Base-by-base conservation (phyloP, 331 rosid genomes). In the Saraca asoca region DNA sequence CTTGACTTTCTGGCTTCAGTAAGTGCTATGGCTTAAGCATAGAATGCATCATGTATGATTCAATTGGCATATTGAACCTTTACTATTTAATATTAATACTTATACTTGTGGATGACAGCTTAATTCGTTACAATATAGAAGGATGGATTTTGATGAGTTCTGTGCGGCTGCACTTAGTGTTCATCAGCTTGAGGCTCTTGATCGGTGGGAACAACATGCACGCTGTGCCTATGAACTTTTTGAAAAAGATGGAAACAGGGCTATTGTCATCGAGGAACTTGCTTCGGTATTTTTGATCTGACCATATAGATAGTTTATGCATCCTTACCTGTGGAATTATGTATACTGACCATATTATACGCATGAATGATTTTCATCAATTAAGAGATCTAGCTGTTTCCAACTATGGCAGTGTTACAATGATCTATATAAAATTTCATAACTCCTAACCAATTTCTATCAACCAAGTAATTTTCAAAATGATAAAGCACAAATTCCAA, bases 101-200 rank as follows among this genome's bases (percentile, higher is more conserved):
- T 18, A 58, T 61, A 52, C 43, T 71, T 37, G 62, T 70, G 70
- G 62, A 55, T 83, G 76, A 70, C 88, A 93, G 98, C 85, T 90
- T 68, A 90, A 81, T 71, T 90, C 98, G 39, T 80, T 93, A 79
- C 97, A 90, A 66, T 86, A 76, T 64, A 81, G 96, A 76, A 78
- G 95, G 78, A 93, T 93, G 96, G 96, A 90, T 72, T 93, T 90
- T 71, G 97, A 87, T 18, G 98, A 93, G 82, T 93, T 87, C 74
- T 84, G 95, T 73, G 85, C 97, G 45, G 97, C 98, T 65, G 70
- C 97, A 45, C 72, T 90, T 10, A 90, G 95, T 66, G 91, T 93
- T 51, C 88, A 93, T 85, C 97, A 93, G 78, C 86, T 90, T 16
- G 98, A 93, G 79, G 91, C 88, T 46, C 90, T 84, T 66, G 89